Evolutionary conservation across 2,329 filamentous ascomycete species (phyloP), one percentile per base, ranked within the genome.

Genomic region (Macroventuria anomochaeta): DNA sequence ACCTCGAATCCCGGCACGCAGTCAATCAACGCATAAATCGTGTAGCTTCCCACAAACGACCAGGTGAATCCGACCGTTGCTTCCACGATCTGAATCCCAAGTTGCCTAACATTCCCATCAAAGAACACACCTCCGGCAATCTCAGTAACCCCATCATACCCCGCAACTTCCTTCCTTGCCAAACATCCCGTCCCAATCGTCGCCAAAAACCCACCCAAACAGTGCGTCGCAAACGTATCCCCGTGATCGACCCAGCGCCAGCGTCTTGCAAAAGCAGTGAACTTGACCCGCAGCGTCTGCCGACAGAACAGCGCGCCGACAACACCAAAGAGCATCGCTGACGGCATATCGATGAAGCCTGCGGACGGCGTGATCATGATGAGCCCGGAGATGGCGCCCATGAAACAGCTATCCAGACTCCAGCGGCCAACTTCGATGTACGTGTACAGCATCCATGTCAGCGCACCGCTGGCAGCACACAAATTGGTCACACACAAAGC

Each of bases 171-270:
- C 53, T 79, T 81, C 34, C 73, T 71, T 2, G 80, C 81, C 64
- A 83, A 82, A 15, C 81, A 69, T 0, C 81, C 81, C 0, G 81
- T 83, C 3, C 75, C 74, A 11, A 83, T 76, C 0, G 81, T 83
- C 0, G 79, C 81, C 0, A 80, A 64, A 5, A 83, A 70, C 0
- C 81, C 81, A 15, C 81, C 81, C 10, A 83, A 69, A 58, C 81
- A 83, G 54, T 83, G 81, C 3, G 80, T 83, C 5, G 81, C 81
- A 61, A 83, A 83, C 0, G 80, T 83, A 62, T 83, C 81, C 1
- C 80, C 81, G 55, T 82, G 82, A 56, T 83, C 81, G 0, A 83
- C 81, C 81, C 80, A 84, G 28, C 76, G 70, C 68, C 75, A 76
- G 2, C 72, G 66, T n/a, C 73, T 67, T 5, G 81, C 81, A 25